Base-by-base conservation (phyloP, 441 rosid species). In the Corymbia citriodora region DNA sequence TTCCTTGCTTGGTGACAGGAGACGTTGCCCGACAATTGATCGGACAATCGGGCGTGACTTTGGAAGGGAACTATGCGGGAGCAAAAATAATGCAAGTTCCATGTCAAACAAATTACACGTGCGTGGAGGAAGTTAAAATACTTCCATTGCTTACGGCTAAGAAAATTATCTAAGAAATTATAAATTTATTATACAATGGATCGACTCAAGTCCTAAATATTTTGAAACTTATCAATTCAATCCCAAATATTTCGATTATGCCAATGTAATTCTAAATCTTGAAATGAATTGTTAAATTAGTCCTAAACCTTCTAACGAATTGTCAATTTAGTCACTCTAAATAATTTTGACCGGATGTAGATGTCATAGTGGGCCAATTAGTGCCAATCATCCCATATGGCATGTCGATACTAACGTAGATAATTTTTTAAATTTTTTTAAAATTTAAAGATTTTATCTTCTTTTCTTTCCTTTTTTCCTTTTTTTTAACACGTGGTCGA, bases 391-490 rank as follows among this genome's bases (percentile, higher is more conserved):
- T 57, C 13, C 0, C 25, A 10, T 0, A 4, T 57, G 63, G 12
- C 0, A 1, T 1, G 2, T 2, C 2, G 0, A 57, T 1, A 1
- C 13, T 10, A 0, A 57, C 25, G 0, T 23, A 0, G 0, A 9
- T 57, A 57, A 9, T 57, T 10, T 57, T 57, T 57, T 9, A 9
- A 21, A 1, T 40, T 40, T 40, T 23, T 21, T 21, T 40, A 0
- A 9, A 57, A 57, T 57, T 23, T 57, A 57, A 23, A 23, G 14
- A 23, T 59, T 59, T 59, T 59, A 40, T 40, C 40, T 1, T 29
- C 23, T 59, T 23, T 57, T 59, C 63, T 59, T 23, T 59, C 13
- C 23, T 23, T 59, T 2, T 59, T 1, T 59, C 29, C 29, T 29
- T 12, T 23, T 57, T 57, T 9, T 57, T 57, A 21, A 57, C 3